phyloP scores from a whole-genome alignment of 768 basidiomycete species.

The Tricholoma flavovirens region DNA sequence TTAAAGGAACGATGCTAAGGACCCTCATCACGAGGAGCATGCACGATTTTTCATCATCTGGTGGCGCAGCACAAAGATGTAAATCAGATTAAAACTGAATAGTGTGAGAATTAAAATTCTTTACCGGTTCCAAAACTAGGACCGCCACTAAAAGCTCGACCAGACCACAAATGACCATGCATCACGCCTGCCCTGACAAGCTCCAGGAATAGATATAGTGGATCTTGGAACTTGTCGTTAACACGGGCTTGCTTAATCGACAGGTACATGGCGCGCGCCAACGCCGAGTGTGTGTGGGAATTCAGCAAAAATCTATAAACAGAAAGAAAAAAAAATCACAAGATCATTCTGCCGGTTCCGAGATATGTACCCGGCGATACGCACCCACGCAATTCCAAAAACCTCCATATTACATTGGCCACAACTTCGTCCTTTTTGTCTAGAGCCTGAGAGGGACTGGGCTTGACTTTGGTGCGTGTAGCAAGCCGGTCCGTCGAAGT shows the following conservation, averaged over 20 bases:
- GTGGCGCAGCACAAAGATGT: constrained; percentile 20
- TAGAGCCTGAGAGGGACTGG: constrained; percentile 43
- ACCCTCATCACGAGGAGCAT: constrained; percentile 97
- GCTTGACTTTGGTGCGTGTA: constrained; percentile 69
- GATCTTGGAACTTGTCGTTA: constrained; percentile 98
- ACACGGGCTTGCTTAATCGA: constrained; percentile 73
- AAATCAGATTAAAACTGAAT: constrained; percentile 16
- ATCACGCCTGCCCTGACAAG: constrained; percentile 94
- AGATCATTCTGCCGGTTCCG: constrained; percentile 4
- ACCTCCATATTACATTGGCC: constrained; percentile 97
- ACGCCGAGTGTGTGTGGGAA: constrained; percentile 80
- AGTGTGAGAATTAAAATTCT: constrained; percentile 28
- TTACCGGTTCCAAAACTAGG: constrained; percentile 90
- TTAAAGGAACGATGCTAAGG: constrained; percentile 89
- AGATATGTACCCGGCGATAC: constrained; percentile 27
- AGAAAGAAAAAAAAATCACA: constrained; percentile 4
- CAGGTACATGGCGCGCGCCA: constrained; percentile 87
- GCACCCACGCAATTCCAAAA: constrained; percentile 93
- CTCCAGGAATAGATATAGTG: constrained; percentile 91
- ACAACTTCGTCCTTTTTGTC: constrained; percentile 99
- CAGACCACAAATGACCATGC: constrained; percentile 90
- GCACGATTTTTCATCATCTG: constrained; percentile 90
- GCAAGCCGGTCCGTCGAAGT: constrained; percentile 80
- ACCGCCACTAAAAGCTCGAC: constrained; percentile 85
- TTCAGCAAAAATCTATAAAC: constrained; percentile 75